A percentile compares a stretch with the other conserved stretches of the same genome.
These are phyloP conservation scores for Diplosphaera chodatii DNA, from an alignment of 139 green algal species.

Conservation along the genomic window DNA sequence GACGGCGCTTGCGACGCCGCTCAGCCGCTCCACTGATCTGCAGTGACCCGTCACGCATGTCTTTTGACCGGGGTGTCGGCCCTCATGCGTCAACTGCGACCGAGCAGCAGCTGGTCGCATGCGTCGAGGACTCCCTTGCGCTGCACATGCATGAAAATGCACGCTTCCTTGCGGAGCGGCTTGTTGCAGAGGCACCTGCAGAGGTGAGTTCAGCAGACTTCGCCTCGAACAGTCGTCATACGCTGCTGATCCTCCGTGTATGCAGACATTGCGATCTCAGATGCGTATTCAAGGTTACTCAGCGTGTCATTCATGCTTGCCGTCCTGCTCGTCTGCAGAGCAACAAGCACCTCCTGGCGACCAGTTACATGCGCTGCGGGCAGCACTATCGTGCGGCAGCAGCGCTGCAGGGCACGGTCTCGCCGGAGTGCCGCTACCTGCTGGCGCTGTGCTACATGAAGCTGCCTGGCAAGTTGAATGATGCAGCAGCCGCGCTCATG, in stretches of 20 bases:
- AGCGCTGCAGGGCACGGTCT: constrained; percentile 52
- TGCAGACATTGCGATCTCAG: too few species aligned
- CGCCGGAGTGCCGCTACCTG: constrained; percentile 68
- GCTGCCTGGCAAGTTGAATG: constrained; percentile 59
- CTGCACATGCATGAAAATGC: constrained; percentile 75
- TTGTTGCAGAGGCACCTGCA: constrained; percentile 57
- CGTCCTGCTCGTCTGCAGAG: too few species aligned
- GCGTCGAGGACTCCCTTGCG: constrained; percentile 52
- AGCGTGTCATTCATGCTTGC: too few species aligned
- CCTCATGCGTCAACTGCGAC: not conserved
- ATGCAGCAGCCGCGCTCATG: constrained; percentile 74
- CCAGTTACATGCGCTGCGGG: constrained; percentile 71
- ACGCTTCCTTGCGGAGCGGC: constrained; percentile 73
- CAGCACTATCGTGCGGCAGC: constrained; percentile 70
- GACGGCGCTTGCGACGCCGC: too few species aligned
- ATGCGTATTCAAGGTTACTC: too few species aligned
- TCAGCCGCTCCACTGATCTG: too few species aligned
- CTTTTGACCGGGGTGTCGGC: not conserved
- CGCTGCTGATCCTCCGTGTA: too few species aligned
- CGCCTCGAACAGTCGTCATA: too few species aligned
- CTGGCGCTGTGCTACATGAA: constrained; percentile 73
- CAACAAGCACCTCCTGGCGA: constrained; percentile 78
- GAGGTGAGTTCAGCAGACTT: too few species aligned
- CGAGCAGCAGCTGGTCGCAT: constrained; percentile 39
- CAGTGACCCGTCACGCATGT: not conserved